phyloP scores from a whole-genome alignment of 192 early-diverging fungal genomes.

The Haplosporangium gracile region DNA sequence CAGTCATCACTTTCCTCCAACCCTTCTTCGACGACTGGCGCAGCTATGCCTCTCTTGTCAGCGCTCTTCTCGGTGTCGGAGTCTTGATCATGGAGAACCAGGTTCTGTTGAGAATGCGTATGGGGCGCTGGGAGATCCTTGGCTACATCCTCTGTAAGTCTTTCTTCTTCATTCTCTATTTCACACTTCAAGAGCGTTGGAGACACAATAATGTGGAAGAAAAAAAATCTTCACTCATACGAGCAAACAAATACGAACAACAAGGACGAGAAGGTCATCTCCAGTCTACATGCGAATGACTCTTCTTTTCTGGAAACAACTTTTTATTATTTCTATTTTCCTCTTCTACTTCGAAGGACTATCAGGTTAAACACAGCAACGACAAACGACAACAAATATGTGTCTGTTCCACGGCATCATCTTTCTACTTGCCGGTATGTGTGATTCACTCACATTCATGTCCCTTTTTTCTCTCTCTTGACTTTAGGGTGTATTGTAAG shows the following conservation, averaged over 20 bases:
- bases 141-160: slow-evolving; percentile 53
- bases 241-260: neutral
- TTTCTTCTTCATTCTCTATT: neutral
- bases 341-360: neutral
- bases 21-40: slow-evolving; percentile 57
- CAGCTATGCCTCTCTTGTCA: slow-evolving; percentile 40
- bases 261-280: neutral
- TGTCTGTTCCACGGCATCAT: neutral
- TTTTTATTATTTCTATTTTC: neutral
- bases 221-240: neutral
- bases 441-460: neutral
- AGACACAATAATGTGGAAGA: neutral
- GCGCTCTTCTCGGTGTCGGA: slow-evolving; percentile 39
- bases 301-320: neutral
- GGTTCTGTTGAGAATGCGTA: slow-evolving; percentile 49
- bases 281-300: neutral
- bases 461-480: slow-evolving; percentile 2
- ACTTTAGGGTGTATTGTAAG: slow-evolving; percentile 56
- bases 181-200: neutral
- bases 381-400: neutral
- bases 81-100: slow-evolving; percentile 57
- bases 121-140: slow-evolving; percentile 56
- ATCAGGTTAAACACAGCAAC: neutral
- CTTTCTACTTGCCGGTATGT: neutral
- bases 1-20: slow-evolving; percentile 50